phyloP scores from a whole-genome alignment of 108 stramenopile genomes.

The Halocafeteria seosinensis region DNA sequence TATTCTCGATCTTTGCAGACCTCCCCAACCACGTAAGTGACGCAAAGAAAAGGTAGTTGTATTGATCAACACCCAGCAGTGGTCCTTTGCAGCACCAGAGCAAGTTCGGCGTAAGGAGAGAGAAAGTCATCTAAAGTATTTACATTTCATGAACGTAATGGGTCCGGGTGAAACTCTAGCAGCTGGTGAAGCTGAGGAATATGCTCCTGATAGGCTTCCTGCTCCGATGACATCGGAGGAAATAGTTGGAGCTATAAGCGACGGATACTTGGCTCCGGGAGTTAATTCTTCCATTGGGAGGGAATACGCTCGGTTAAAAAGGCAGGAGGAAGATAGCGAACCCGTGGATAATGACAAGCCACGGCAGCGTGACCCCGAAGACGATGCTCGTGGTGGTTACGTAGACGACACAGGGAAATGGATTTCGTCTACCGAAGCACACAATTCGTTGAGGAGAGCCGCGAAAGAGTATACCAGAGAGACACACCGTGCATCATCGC shows the following conservation, averaged over 20 bases:
- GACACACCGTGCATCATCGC: too few relatives aligned
- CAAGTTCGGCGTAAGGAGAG: neutral
- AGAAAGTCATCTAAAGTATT: neutral
- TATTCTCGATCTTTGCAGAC: constrained; percentile 1
- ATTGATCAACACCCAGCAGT: too few relatives aligned
- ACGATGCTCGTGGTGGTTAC: too few relatives aligned
- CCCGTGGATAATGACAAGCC: too few relatives aligned
- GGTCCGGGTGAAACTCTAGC: neutral
- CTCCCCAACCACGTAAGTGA: neutral
- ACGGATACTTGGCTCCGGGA: neutral
- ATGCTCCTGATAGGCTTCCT: neutral
- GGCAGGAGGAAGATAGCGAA: too few relatives aligned
- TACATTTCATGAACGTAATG: neutral
- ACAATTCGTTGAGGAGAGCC: too few relatives aligned
- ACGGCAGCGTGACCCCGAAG: too few relatives aligned
- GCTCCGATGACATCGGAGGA: neutral
- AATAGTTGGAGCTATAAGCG: neutral
- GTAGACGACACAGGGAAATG: too few relatives aligned
- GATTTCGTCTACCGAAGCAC: too few relatives aligned
- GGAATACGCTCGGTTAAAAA: too few relatives aligned
- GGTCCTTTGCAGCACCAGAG: neutral
- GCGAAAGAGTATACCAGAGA: too few relatives aligned
- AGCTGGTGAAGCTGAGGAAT: neutral
- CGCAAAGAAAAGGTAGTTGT: too few relatives aligned
- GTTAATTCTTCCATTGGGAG: neutral